Base-by-base conservation (phyloP, 306 rosid genomes). In the Vigna mungo region DNA sequence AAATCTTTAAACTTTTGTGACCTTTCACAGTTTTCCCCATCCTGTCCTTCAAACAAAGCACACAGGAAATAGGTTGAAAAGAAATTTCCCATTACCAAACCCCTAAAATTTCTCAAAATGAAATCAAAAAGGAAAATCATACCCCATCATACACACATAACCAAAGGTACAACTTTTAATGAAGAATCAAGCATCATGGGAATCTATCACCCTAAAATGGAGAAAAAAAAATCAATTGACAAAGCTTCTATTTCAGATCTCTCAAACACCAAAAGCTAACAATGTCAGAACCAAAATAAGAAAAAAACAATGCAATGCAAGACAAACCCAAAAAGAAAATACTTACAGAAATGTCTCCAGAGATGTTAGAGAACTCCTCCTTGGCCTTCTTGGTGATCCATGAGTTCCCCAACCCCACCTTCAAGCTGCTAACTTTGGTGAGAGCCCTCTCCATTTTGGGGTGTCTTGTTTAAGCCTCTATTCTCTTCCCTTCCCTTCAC, bases 301-400 rank as follows among this genome's bases (percentile, higher is more conserved):
- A 80, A 23, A 16, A 62, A 20, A 39, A 47, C 16, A 74, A 75
- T 2, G 63, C 30, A 70, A 63, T 6, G 60, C n/a, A 70, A 78
- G 23, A 27, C 1, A 79, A 86, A 69, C 7, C 12, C 37, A 23
- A 13, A 70, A 46, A 63, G 0, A 13, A 53, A n/a, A 7, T 16
- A 89, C 96, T 83, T 59, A 94, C 98, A 77, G 84, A 60, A 84
- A 95, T 74, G 64, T 95, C 98, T 41, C 84, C 93, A 76, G 89
- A 52, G 75, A 95, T 90, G 87, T 89, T 88, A 39, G 97, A 71
- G 75, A 95, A 64, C 77, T 95, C 98, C 64, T 90, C 88, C 85
- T 95, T 95, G 63, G 98, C 98, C 82, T 90, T 92, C 88, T 90
- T 92, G 15, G 96, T 74, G 82, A 95, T 89, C 98, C 98, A 95